Conservation (phyloP, 2,329 filamentous ascomycete species). For the Cladophialophora carrionii region DNA sequence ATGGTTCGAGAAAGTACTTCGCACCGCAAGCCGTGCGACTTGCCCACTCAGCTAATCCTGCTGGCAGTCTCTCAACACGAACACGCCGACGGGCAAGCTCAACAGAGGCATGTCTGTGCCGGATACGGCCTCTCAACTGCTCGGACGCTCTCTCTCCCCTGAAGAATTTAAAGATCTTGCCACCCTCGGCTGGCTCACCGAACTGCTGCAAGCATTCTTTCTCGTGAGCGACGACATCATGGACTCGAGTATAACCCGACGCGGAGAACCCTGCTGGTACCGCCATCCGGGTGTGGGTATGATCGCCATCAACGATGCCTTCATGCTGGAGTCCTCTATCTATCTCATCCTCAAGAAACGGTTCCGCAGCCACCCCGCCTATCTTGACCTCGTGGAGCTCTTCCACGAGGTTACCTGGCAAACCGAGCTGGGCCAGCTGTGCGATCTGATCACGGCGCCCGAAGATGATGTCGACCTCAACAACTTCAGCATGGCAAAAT, state of each 20-base stretch:
- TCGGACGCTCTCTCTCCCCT: slow-evolving; percentile 70
- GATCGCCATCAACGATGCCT: slow-evolving; percentile 97
- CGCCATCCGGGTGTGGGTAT: slow-evolving; percentile 84
- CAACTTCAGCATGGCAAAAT: slow-evolving; percentile 95
- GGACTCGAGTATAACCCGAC: slow-evolving; percentile 92
- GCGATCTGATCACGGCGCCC: slow-evolving; percentile 91
- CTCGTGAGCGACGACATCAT: slow-evolving; percentile 98
- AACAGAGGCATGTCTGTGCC: slow-evolving; percentile 98
- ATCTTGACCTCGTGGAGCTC: slow-evolving; percentile 89
- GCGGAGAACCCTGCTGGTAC: slow-evolving; percentile 96
- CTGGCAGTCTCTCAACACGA: slow-evolving; percentile 74
- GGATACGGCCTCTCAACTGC: slow-evolving; percentile 81
- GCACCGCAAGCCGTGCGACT: no score
- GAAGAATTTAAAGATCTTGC: slow-evolving; percentile 88
- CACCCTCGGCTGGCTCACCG: slow-evolving; percentile 93
- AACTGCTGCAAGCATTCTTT: slow-evolving; percentile 98
- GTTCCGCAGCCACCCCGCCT: slow-evolving; percentile 84
- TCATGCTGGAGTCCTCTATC: slow-evolving; percentile 90
- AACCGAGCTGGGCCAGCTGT: slow-evolving; percentile 93
- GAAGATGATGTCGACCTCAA: slow-evolving; percentile 90
- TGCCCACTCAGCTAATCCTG: slow-evolving; percentile 11
- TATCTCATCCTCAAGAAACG: slow-evolving; percentile 91
- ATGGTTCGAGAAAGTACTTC: slow-evolving; percentile 78
- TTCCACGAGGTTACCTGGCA: slow-evolving; percentile 95
- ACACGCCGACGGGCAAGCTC: slow-evolving; percentile 93